Conservation (phyloP, 179 eudicot species). For the Nepenthes alata region DNA sequence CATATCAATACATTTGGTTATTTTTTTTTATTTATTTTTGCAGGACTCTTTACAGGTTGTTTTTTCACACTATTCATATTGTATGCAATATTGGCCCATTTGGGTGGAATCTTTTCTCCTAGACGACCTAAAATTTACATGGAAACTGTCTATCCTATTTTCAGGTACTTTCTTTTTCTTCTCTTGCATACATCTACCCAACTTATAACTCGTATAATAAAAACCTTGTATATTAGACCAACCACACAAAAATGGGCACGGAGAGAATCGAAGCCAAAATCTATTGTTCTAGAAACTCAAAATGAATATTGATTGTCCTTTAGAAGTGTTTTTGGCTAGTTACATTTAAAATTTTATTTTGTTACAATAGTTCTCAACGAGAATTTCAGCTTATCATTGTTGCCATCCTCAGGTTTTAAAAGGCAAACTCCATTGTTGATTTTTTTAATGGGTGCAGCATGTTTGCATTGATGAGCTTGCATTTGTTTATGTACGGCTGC, state of each 20-base stretch:
- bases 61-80: constrained; percentile 71
- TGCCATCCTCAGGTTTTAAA: too few relatives aligned
- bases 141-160: constrained; percentile 88
- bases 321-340: too few relatives aligned
- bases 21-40: constrained; percentile 8
- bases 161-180: constrained; percentile 39
- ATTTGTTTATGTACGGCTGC: constrained; percentile 92
- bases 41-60: constrained; percentile 88
- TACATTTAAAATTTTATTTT: background rate
- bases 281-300: too few relatives aligned
- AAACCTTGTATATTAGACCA: too few relatives aligned
- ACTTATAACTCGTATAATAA: too few relatives aligned
- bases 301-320: too few relatives aligned
- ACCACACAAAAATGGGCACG: too few relatives aligned
- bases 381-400: background rate
- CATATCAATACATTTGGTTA: background rate
- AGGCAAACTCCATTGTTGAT: background rate
- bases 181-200: too few relatives aligned
- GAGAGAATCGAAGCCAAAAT: too few relatives aligned
- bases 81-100: constrained; percentile 74
- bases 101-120: constrained; percentile 63
- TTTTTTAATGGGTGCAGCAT: constrained; percentile 39
- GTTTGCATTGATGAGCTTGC: constrained; percentile 90
- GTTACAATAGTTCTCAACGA: background rate
- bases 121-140: constrained; percentile 42